Evolutionary conservation across 2,329 filamentous ascomycete species (phyloP), one percentile per base, ranked within the genome.

Genomic region (Metarhizium humberi): DNA sequence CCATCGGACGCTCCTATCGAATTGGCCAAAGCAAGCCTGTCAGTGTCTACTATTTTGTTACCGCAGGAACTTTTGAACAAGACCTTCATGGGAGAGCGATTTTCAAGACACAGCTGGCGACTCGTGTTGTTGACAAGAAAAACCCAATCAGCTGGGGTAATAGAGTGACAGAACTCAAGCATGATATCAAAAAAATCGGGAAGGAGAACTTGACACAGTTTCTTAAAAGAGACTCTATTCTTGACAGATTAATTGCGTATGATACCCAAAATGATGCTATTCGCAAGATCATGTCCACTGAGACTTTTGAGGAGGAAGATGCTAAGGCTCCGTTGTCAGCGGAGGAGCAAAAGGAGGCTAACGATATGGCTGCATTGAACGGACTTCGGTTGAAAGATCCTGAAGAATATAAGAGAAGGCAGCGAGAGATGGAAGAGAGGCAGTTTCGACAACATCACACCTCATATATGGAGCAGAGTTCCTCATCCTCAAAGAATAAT

Each of bases 1-100:
- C 92, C 1, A 82, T 96, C 52, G 92, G 90, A 2, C 81, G 92
- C 53, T 87, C 89, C 0, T 96, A 94, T 69, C 88, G 92, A 1
- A 80, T 96, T 38, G 90, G 91, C 0, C 92, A 96, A 68, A 75
- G 72, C 42, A 94, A 92, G 62, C 77, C 80, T 0, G 91, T 95
- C 1, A 92, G 81, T 65, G 90, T 96, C 1, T 96, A 96, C 70
- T 86, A 87, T 18, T 84, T 96, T 58, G 74, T 91, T 30, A 75
- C 84, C 11, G 88, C 84, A 2, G 91, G 90, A 2, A 94, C 90
- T 0, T 91, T 87, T 61, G 91, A 96, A 67, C 81, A 86, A 45
- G 78, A 79, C 10, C 73, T 95, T 50, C 83, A 91, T 61, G 87
- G 89, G 67, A 84, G 82, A 58, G 78, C 85, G 2, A 75, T 95